Conservation (phyloP, 257 asterid species). For the Scutellaria minor region DNA sequence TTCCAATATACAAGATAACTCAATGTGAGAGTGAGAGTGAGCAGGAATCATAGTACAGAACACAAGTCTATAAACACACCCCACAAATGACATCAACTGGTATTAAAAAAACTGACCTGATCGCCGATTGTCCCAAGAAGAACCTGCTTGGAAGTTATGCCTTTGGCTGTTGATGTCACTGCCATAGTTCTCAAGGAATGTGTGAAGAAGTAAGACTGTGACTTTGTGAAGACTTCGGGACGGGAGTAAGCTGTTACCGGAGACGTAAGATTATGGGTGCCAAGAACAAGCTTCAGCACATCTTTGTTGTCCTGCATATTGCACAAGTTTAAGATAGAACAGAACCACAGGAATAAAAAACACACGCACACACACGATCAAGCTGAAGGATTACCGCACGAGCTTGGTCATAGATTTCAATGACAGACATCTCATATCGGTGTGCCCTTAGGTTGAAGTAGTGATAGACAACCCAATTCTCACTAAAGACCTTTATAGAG, state of each 20-base stretch:
- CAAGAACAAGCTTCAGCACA: conserved; percentile 82
- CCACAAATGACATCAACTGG: conserved; percentile 19
- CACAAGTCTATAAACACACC: conserved; percentile 4
- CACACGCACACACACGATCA: conserved; percentile 19
- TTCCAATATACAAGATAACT: background rate
- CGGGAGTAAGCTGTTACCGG: conserved; percentile 90
- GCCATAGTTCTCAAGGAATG: conserved; percentile 83
- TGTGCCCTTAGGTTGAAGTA: conserved; percentile 97
- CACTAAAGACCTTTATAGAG: conserved; percentile 78
- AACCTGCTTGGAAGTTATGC: conserved; percentile 94
- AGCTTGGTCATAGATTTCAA: conserved; percentile 96
- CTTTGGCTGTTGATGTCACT: conserved; percentile 91
- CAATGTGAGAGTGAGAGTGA: background rate
- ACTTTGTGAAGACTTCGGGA: conserved; percentile 80
- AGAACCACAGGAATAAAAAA: conserved; percentile 20
- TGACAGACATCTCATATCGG: conserved; percentile 96
- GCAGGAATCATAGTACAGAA: conserved; percentile 5
- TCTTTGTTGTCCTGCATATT: conserved; percentile 88
- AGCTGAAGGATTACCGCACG: conserved; percentile 74
- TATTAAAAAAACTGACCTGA: conserved; percentile 62
- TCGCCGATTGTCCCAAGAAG: conserved; percentile 94
- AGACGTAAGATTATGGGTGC: conserved; percentile 88
- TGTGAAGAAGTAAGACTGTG: conserved; percentile 86
- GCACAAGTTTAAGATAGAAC: conserved; percentile 31
- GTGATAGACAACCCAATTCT: conserved; percentile 99